phyloP scores from a whole-genome alignment of 345 rosid species.

The Eucalyptus camaldulensis region DNA sequence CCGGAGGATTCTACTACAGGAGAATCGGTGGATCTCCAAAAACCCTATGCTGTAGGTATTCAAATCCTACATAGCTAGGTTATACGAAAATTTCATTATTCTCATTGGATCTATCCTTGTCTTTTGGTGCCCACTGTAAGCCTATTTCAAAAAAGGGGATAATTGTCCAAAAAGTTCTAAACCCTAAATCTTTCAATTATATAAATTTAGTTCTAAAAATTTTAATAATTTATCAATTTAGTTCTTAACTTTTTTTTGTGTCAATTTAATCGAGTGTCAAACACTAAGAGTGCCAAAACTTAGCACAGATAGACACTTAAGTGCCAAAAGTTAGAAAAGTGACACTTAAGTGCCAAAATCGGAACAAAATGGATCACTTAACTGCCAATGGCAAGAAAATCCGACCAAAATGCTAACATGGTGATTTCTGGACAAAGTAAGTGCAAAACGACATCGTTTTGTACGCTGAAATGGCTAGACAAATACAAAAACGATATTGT shows the following conservation, averaged over 20 bases:
- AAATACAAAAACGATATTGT: too few relatives aligned
- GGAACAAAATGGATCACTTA: fast-evolving
- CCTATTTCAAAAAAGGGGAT: not conserved
- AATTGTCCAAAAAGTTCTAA: not conserved
- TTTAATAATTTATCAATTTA: too few relatives aligned
- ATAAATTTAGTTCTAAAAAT: too few relatives aligned
- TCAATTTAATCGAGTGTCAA: too few relatives aligned
- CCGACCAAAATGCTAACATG: fast-evolving
- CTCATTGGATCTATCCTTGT: not conserved
- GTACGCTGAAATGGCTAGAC: fast-evolving
- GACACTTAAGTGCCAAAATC: too few relatives aligned
- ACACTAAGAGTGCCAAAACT: too few relatives aligned
- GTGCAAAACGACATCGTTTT: too few relatives aligned
- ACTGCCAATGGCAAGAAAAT: fast-evolving
- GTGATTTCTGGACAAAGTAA: too few relatives aligned
- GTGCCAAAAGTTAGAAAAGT: too few relatives aligned
- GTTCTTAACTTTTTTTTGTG: not conserved
- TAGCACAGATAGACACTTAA: too few relatives aligned
- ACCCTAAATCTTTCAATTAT: not conserved
- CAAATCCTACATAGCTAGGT: not conserved
- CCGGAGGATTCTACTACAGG: not conserved
- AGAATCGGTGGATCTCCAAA: not conserved
- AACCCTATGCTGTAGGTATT: not conserved
- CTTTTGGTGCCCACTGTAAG: not conserved
- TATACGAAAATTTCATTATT: not conserved